phyloP scores from a whole-genome alignment of 1,139 yeast genomes.

The Nakaseomyces glabratus region DNA sequence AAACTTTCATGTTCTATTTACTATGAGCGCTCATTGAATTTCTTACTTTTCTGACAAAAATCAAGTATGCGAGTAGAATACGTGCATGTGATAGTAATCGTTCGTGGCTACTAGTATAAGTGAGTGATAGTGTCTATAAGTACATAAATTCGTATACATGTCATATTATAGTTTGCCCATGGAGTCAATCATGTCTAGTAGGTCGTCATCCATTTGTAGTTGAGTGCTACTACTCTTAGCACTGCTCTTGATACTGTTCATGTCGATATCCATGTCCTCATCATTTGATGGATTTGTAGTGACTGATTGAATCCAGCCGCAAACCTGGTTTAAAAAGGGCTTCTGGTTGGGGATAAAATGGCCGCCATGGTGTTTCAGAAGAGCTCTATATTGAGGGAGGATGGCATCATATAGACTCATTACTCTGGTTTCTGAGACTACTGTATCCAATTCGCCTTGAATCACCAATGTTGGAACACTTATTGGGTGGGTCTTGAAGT shows the following conservation, averaged over 20 bases:
- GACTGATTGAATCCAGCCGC: slow-evolving; percentile 41
- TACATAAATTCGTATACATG: not conserved
- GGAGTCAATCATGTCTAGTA: slow-evolving; percentile 26
- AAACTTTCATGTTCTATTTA: too few species aligned
- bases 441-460: slow-evolving; percentile 78
- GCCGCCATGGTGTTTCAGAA: slow-evolving; percentile 74
- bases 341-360: slow-evolving; percentile 80
- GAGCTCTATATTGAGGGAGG: slow-evolving; percentile 37
- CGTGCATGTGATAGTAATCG: too few species aligned
- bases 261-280: slow-evolving; percentile 1
- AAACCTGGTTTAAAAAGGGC: slow-evolving; percentile 47
- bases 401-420: slow-evolving; percentile 48
- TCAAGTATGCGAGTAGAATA: too few species aligned
- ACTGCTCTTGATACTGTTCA: not conserved
- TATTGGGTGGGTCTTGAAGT: slow-evolving; percentile 35
- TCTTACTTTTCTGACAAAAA: too few species aligned
- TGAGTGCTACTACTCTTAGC: slow-evolving; percentile 2
- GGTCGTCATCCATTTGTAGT: slow-evolving; percentile 23
- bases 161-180: slow-evolving; percentile 17
- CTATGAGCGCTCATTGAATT: too few species aligned
- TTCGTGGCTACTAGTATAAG: too few species aligned
- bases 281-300: not conserved
- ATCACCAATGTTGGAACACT: slow-evolving; percentile 62
- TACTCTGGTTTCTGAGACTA: slow-evolving; percentile 65
- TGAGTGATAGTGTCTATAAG: too few species aligned